These are phyloP conservation scores for Cercospora sp. DNA, from an alignment of 2,329 filamentous ascomycete species.

Conservation along the genomic window DNA sequence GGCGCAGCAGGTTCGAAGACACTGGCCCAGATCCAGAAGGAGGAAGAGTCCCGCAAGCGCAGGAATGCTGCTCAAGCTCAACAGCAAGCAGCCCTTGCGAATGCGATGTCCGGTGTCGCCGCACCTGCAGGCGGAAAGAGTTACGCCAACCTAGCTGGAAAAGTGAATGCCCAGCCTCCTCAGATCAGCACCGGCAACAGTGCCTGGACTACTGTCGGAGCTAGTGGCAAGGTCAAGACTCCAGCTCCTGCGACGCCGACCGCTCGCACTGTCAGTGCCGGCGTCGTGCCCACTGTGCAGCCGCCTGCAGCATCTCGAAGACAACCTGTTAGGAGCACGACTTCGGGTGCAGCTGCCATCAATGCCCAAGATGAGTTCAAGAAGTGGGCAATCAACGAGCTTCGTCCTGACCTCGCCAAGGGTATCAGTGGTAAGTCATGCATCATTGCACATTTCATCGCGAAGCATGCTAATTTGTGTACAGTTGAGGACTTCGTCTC, in stretches of 20 bases:
- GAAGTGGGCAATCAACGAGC: slow-evolving; percentile 83
- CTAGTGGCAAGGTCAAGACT: slow-evolving; percentile 84
- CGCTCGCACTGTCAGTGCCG: slow-evolving; percentile 51
- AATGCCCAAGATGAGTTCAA: slow-evolving; percentile 87
- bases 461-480: slow-evolving; percentile 38
- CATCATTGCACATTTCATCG: background rate
- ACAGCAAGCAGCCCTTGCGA: slow-evolving; percentile 44
- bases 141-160: slow-evolving; percentile 91
- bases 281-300: slow-evolving; percentile 39
- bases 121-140: slow-evolving; percentile 68
- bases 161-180: slow-evolving; percentile 53
- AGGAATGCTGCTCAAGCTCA: slow-evolving; percentile 59
- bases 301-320: slow-evolving; percentile 39
- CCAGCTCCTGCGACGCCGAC: slow-evolving; percentile 56
- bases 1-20: slow-evolving; percentile 71
- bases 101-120: slow-evolving; percentile 45
- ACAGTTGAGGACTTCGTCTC: slow-evolving; percentile 78
- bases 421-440: slow-evolving; percentile 62
- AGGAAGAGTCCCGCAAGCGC: slow-evolving; percentile 88
- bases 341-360: slow-evolving; percentile 52
- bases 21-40: slow-evolving; percentile 91
- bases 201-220: slow-evolving; percentile 94
- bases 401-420: slow-evolving; percentile 71
- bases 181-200: slow-evolving; percentile 50
- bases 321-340: slow-evolving; percentile 55